Evolutionary conservation across 148 eudicot genomes (phyloP).

Genomic region (Polygonum aviculare): DNA sequence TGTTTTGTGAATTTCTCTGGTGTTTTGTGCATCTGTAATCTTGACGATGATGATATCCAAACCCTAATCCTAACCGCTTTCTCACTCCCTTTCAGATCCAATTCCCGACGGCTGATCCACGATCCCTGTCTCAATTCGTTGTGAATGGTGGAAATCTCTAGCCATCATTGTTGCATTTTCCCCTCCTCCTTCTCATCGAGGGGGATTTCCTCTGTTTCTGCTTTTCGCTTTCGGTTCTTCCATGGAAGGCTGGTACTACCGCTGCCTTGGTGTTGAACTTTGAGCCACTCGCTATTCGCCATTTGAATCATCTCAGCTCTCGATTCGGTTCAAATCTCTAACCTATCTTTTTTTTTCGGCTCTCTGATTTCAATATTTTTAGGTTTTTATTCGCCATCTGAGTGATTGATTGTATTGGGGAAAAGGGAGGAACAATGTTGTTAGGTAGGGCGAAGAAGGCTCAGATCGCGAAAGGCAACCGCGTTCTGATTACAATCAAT

Average conservation of each 20-base stretch:
- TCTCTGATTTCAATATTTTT: neutral
- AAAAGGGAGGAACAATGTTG: too few relatives aligned
- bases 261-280: slow-evolving; percentile 38
- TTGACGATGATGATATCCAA: too few relatives aligned
- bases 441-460: slow-evolving; percentile 32
- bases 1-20: too few relatives aligned
- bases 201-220: slow-evolving; percentile 9
- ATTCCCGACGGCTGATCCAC: neutral
- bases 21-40: too few relatives aligned
- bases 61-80: neutral
- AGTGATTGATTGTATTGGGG: too few relatives aligned
- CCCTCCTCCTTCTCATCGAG: slow-evolving; percentile 11
- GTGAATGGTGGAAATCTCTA: slow-evolving; percentile 24
- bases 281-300: slow-evolving; percentile 7
- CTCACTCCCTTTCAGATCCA: neutral
- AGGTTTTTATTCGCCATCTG: too few relatives aligned
- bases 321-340: neutral
- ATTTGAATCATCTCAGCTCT: neutral
- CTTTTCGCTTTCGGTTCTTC: slow-evolving; percentile 43
- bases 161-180: neutral
- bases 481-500: slow-evolving; percentile 53
- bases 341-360: neutral
- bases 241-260: slow-evolving; percentile 55
- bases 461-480: slow-evolving; percentile 23
- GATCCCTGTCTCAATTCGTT: slow-evolving; percentile 1